Conservation (phyloP, 768 basidiomycete species). For the Tulasnella sp. region DNA sequence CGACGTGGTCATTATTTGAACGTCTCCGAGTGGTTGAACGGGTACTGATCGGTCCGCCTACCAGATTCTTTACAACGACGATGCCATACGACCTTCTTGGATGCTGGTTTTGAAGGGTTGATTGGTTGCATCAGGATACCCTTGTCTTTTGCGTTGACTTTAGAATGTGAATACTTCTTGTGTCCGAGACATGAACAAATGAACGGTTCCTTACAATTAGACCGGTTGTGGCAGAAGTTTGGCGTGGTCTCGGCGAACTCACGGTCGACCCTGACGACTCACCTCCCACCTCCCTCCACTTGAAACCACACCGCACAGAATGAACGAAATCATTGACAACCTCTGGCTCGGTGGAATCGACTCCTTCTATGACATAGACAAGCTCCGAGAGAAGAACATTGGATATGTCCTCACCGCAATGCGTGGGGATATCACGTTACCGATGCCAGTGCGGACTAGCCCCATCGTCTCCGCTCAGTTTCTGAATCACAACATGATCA, state of each 20-base stretch:
- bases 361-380: conserved; percentile 51
- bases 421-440: conserved; percentile 52
- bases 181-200: too few relatives aligned
- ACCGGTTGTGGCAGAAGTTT: too few relatives aligned
- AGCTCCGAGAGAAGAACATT: conserved; percentile 59
- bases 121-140: too few relatives aligned
- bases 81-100: too few relatives aligned
- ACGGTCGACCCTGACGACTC: neutral
- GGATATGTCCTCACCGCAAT: conserved; percentile 62
- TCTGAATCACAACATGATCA: neutral
- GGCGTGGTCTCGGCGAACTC: neutral
- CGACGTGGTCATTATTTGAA: too few relatives aligned
- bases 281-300: neutral
- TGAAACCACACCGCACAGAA: conserved; percentile 19
- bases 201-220: too few relatives aligned
- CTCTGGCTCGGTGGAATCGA: conserved; percentile 78
- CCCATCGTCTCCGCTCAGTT: neutral
- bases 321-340: conserved; percentile 70
- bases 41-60: too few relatives aligned
- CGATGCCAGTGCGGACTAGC: conserved; percentile 38
- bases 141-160: too few relatives aligned
- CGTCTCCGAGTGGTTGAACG: too few relatives aligned
- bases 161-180: too few relatives aligned
- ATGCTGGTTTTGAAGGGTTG: too few relatives aligned
- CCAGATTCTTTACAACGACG: too few relatives aligned